phyloP scores from a whole-genome alignment of 2,329 filamentous ascomycete species.

The Aspergillus pseudoterreus region DNA sequence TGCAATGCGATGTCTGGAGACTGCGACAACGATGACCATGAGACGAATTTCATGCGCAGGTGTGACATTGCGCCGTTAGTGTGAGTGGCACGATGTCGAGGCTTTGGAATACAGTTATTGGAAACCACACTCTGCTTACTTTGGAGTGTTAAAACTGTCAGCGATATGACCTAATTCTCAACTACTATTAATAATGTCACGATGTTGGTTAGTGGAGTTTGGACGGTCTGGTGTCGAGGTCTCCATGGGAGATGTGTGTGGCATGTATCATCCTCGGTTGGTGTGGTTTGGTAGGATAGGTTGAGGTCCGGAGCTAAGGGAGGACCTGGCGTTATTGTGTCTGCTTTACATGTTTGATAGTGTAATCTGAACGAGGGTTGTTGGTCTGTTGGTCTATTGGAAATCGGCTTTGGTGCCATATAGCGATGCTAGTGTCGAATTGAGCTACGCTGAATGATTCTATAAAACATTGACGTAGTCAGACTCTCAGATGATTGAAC shows the following conservation, averaged over 20 bases:
- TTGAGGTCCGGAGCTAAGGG: not conserved
- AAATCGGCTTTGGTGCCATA: not conserved
- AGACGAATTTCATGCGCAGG: not conserved
- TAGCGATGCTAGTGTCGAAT: too few relatives aligned
- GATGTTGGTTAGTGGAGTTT: too few relatives aligned
- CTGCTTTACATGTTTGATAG: constrained; percentile 1
- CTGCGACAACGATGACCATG: not conserved
- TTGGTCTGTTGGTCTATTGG: not conserved
- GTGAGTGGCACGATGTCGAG: not conserved
- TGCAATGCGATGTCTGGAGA: not conserved
- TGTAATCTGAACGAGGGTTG: not conserved
- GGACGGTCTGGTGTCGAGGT: too few relatives aligned
- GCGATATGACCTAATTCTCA: not conserved
- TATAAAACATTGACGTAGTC: too few relatives aligned
- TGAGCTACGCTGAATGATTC: too few relatives aligned
- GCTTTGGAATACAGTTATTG: not conserved
- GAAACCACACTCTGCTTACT: not conserved
- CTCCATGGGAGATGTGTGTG: too few relatives aligned
- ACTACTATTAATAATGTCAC: not conserved
- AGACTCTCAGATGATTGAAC: too few relatives aligned
- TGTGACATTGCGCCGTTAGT: not conserved
- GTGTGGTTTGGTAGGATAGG: not conserved
- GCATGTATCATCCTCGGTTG: too few relatives aligned
- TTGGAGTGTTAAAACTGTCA: not conserved
- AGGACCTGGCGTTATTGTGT: not conserved